Evolutionary conservation across 2,329 filamentous ascomycete genomes (phyloP), one percentile per base, ranked within the genome.

Genomic region (Phaeosphaeria sp.): DNA sequence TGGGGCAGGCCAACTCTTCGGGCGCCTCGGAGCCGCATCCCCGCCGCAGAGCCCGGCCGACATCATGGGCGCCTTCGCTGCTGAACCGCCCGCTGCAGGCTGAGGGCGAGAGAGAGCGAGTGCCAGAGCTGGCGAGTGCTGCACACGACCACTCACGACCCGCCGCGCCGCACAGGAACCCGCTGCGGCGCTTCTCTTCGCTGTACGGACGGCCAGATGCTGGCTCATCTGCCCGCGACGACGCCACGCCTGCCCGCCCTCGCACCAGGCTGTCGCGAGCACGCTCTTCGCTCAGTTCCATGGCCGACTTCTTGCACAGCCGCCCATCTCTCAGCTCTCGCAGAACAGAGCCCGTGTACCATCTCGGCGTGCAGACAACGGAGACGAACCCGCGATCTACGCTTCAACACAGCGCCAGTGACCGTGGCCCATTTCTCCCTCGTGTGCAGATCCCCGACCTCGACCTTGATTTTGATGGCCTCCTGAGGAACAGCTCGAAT

Each of bases 1-100:
- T 79, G 77, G 77, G 77, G 57, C 76, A 77, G 69, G 71, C 72
- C 62, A 72, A 66, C 63, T 78, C 77, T 21, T 66, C 69, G 64
- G 68, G 65, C 60, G 57, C 64, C 58, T 46, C 66, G 33, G 65
- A 67, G 45, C 59, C 64, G 55, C 64, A 65, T 36, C 57, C 65
- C 53, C 71, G 69, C 59, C 68, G 61, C 59, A 64, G 70, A 57
- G 44, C 65, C 54, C 74, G 74, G 49, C 71, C 73, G 51, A 53
- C 61, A 21, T 76, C 74, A 52, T 75, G 74, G 74, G 71, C 71
- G 59, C 71, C 69, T 51, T 66, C 66, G 58, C 57, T 67, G 61
- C 61, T 64, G 52, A 49, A 52, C 59, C 60, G 58, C 48, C 48
- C 62, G 63, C 56, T 54, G 48, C 65, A 55, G 57, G 55, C 60